Conservation (phyloP, 805 yeast genomes). For the Yamadazyma endophytica region DNA sequence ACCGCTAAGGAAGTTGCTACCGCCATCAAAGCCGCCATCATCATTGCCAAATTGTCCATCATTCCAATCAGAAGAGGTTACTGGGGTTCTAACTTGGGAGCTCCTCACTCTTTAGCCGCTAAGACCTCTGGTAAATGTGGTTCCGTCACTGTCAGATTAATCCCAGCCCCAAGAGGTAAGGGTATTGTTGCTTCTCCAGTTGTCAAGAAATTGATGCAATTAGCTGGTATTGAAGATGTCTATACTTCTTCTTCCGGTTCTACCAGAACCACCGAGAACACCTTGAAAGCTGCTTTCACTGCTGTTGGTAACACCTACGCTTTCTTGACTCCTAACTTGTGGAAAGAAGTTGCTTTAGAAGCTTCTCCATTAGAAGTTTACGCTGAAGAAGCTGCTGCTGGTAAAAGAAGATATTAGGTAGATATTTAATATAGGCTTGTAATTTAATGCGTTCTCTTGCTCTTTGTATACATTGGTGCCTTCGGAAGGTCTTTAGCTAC, state of each 20-base stretch:
- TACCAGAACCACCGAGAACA: slow-evolving; percentile 99
- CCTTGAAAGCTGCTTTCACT: slow-evolving; percentile 98
- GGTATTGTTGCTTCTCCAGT: slow-evolving; percentile 99
- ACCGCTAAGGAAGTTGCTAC: slow-evolving; percentile 99
- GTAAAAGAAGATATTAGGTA: slow-evolving; percentile 72
- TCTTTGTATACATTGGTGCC: neutral
- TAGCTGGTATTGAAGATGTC: slow-evolving; percentile 99
- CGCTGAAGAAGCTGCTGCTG: slow-evolving; percentile 75
- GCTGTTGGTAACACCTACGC: slow-evolving; percentile 99
- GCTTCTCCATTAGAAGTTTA: slow-evolving; percentile 94
- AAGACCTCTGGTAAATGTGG: slow-evolving; percentile 99
- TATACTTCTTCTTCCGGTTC: slow-evolving; percentile 98
- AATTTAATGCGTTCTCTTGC: no score
- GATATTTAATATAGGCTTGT: slow-evolving; percentile 7
- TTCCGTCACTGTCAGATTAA: slow-evolving; percentile 96
- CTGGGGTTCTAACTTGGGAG: slow-evolving; percentile 99
- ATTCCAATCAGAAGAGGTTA: slow-evolving; percentile 99
- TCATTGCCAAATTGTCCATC: slow-evolving; percentile 97
- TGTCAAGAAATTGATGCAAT: slow-evolving; percentile 96
- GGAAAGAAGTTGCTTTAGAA: slow-evolving; percentile 81
- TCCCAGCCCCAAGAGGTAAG: slow-evolving; percentile 99
- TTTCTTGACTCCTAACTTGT: slow-evolving; percentile 99
- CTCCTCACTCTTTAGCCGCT: slow-evolving; percentile 97
- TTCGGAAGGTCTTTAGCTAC: neutral
- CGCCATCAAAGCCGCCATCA: slow-evolving; percentile 99